Conservation (phyloP, 495 filamentous ascomycete genomes). For the Baudoinia panamericana region DNA sequence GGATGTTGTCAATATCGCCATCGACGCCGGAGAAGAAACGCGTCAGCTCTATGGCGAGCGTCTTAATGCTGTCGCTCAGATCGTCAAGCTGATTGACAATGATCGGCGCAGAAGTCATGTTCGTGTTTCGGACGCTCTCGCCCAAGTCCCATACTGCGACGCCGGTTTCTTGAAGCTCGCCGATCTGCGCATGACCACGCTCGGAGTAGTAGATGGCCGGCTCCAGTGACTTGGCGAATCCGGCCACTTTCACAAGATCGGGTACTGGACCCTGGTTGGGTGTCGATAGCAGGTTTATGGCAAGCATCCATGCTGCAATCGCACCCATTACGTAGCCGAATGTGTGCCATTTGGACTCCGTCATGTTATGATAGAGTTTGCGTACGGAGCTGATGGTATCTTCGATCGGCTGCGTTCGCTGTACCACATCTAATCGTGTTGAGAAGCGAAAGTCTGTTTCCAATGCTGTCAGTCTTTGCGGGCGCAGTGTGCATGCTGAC, state of each 20-base stretch:
- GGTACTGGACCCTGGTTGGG: constrained; percentile 55
- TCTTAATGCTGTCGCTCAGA: constrained; percentile 68
- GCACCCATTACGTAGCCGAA: constrained; percentile 41
- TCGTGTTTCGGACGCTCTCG: constrained; percentile 73
- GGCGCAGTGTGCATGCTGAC: constrained; percentile 27
- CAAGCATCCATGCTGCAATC: constrained; percentile 40
- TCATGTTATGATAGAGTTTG: constrained; percentile 40
- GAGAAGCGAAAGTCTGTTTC: constrained; percentile 70
- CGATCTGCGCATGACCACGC: constrained; percentile 69
- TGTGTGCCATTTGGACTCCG: constrained; percentile 53
- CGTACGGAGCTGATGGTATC: constrained; percentile 52
- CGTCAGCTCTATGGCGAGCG: constrained; percentile 65
- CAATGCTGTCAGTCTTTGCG: constrained; percentile 32
- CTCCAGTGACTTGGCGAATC: constrained; percentile 77
- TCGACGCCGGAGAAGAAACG: constrained; percentile 86
- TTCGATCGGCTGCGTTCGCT: constrained; percentile 73
- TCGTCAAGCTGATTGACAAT: constrained; percentile 76
- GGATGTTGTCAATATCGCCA: constrained; percentile 78
- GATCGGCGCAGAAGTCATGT: constrained; percentile 74
- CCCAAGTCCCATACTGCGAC: constrained; percentile 87
- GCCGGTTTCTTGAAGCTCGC: constrained; percentile 73
- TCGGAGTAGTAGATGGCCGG: constrained; percentile 87
- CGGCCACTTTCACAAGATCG: constrained; percentile 78
- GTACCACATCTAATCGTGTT: constrained; percentile 72
- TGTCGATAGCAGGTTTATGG: constrained; percentile 56